Percentiles rank a stretch among this genome's conserved stretches.
These are phyloP conservation scores for Inosperma sp. DNA, from an alignment of 768 basidiomycete genomes.

Conservation along the genomic window DNA sequence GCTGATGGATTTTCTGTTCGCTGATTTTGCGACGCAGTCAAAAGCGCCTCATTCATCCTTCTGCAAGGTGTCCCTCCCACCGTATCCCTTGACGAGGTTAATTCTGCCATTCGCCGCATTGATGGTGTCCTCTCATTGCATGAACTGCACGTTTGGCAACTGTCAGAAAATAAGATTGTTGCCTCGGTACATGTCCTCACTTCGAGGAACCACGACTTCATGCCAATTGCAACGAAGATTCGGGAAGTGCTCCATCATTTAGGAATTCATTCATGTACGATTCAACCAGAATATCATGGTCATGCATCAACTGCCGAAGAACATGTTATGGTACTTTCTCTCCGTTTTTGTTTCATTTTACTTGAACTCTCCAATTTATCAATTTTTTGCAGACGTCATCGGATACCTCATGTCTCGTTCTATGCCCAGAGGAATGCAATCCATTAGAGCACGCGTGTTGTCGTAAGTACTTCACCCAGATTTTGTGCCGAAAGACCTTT, in stretches of 20 bases:
- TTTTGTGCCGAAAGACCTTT: constrained; percentile 5
- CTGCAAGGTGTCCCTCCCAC: constrained; percentile 91
- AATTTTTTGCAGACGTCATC: constrained; percentile 37
- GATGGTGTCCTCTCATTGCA: constrained; percentile 86
- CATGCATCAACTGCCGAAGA: constrained; percentile 41
- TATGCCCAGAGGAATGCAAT: constrained; percentile 66
- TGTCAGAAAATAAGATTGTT: constrained; percentile 91
- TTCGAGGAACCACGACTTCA: constrained; percentile 79
- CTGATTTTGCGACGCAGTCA: constrained; percentile 43
- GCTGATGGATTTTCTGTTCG: background rate
- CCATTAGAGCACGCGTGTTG: constrained; percentile 73
- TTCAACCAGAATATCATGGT: constrained; percentile 79
- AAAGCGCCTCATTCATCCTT: constrained; percentile 90
- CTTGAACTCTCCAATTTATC: background rate
- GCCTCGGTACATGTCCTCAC: constrained; percentile 95
- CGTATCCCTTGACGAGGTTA: constrained; percentile 86
- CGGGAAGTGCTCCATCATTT: constrained; percentile 80
- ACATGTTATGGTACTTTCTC: constrained; percentile 41
- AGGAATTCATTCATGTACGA: constrained; percentile 92
- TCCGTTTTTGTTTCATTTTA: background rate
- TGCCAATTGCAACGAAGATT: constrained; percentile 82
- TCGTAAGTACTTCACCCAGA: constrained; percentile 46
- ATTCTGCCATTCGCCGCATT: constrained; percentile 72
- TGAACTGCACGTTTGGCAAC: constrained; percentile 96
- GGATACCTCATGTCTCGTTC: constrained; percentile 62